These are phyloP conservation scores for Gastrolobium villosum DNA, from an alignment of 306 rosid species.

Conservation along the genomic window DNA sequence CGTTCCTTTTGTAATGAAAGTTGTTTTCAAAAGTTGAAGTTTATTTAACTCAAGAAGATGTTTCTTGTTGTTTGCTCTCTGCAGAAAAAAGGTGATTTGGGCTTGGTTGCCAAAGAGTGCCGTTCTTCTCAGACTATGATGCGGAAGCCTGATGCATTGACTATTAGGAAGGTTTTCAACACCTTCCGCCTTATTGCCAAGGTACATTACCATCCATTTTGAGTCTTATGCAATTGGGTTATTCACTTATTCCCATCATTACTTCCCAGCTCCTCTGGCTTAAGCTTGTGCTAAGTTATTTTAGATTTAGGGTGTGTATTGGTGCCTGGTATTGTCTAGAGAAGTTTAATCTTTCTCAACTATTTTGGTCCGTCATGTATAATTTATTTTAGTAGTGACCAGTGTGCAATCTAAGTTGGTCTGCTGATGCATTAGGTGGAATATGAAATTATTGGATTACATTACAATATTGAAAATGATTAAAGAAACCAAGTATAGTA, in stretches of 20 bases:
- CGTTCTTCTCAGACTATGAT: constrained; percentile 89
- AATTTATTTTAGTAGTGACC: background rate
- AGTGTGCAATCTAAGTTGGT: constrained; percentile 5
- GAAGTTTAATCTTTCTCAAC: constrained; percentile 13
- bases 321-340: background rate
- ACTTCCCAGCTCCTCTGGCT: background rate
- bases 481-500: background rate
- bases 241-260: background rate
- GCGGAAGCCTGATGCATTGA: constrained; percentile 83
- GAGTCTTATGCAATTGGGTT: background rate
- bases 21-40: background rate
- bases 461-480: background rate
- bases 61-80: constrained; percentile 34
- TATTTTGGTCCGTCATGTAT: constrained; percentile 13
- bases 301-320: constrained; percentile 7
- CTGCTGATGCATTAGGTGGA: background rate
- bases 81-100: constrained; percentile 86
- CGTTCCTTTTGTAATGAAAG: background rate
- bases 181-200: constrained; percentile 82
- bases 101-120: constrained; percentile 82
- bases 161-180: constrained; percentile 79
- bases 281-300: constrained; percentile 17
- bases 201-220: constrained; percentile 53
- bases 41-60: background rate
- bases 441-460: background rate